These are phyloP conservation scores for Colletotrichum caudatum DNA, from an alignment of 2,329 filamentous ascomycete species.

Conservation along the genomic window DNA sequence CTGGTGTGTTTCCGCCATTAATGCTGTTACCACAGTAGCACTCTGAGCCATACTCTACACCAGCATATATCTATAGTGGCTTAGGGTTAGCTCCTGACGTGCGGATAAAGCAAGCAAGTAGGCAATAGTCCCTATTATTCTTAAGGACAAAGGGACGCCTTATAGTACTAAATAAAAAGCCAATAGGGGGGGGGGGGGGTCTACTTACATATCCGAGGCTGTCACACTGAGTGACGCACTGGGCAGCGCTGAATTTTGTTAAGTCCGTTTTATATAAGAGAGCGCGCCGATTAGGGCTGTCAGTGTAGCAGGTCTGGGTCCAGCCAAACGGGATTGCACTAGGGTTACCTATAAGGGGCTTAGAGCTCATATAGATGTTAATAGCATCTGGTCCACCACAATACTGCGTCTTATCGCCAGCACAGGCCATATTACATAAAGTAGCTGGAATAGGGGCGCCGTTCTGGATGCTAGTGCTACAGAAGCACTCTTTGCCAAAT, in stretches of 20 bases:
- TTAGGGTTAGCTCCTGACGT: not conserved
- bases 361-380: conserved; percentile 51
- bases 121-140: not conserved
- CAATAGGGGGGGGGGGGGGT: not conserved
- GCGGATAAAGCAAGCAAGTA: not conserved
- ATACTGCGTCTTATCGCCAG: conserved; percentile 56
- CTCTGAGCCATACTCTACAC: conserved; percentile 62
- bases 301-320: conserved; percentile 11
- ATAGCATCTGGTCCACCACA: conserved; percentile 60
- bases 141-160: not conserved
- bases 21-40: conserved; percentile 66
- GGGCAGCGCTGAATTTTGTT: conserved; percentile 14
- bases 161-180: not conserved
- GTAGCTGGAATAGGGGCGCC: conserved; percentile 50
- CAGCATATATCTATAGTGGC: conserved; percentile 53
- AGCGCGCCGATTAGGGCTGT: not conserved
- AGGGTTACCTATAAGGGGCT: conserved; percentile 51
- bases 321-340: conserved; percentile 8
- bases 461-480: conserved; percentile 65
- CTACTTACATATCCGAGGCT: conserved; percentile 10
- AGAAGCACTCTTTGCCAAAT: conserved; percentile 56
- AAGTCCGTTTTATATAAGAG: conserved; percentile 11
- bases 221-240: conserved; percentile 12
- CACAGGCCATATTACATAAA: conserved; percentile 65
- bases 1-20: conserved; percentile 49